Percentiles rank a stretch among this genome's conserved stretches.
phyloP scores from a whole-genome alignment of 2,329 filamentous ascomycete genomes.

The Calcarisporium arbuscula region DNA sequence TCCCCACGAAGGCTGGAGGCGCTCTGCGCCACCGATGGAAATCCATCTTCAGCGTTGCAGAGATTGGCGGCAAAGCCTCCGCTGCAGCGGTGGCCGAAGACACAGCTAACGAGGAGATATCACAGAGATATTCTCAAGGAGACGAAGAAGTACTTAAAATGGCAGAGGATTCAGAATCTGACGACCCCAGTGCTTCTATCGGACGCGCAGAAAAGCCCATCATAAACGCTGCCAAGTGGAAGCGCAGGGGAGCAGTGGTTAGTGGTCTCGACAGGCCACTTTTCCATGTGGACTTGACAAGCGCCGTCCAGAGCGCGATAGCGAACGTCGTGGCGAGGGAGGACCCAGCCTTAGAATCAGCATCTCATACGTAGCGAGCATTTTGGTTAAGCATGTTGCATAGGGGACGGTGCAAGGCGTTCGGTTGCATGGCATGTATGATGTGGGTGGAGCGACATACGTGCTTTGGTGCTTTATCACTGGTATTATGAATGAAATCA shows the following conservation, averaged over 20 bases:
- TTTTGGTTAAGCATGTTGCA: no score
- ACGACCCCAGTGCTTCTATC: background rate
- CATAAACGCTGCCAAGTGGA: constrained; percentile 16
- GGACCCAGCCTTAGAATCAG: no score
- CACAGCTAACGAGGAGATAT: constrained; percentile 50
- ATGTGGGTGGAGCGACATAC: no score
- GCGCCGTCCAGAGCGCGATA: constrained; percentile 80
- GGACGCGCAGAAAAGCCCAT: constrained; percentile 27
- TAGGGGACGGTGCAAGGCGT: no score
- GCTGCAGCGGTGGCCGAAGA: constrained; percentile 64
- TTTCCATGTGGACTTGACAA: constrained; percentile 90
- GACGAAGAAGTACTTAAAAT: constrained; percentile 37
- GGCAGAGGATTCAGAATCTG: constrained; percentile 28
- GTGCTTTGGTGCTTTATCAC: no score
- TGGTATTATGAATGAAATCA: no score
- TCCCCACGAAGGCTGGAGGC: constrained; percentile 49
- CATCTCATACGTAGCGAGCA: no score
- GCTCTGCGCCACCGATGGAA: constrained; percentile 68
- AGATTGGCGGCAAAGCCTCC: constrained; percentile 66
- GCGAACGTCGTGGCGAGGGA: constrained; percentile 62
- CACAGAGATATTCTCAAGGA: no score
- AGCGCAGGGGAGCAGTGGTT: constrained; percentile 57
- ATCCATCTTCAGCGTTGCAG: constrained; percentile 90
- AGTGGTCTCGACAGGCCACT: constrained; percentile 84
- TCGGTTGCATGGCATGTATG: no score